Conservation (phyloP, 441 rosid species). For the Erysimum cheiri region DNA sequence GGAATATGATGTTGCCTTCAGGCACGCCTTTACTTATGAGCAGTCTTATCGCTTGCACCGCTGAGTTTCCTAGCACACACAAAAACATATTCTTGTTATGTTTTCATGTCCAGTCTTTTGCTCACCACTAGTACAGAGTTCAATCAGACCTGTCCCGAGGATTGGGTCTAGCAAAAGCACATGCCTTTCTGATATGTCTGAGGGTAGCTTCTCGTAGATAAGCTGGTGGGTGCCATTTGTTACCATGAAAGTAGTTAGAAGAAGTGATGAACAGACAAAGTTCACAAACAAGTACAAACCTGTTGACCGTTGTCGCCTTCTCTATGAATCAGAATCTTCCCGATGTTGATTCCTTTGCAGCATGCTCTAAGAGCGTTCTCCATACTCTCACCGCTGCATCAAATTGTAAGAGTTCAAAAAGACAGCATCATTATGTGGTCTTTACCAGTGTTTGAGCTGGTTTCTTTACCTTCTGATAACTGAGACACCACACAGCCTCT, state of each 20-base stretch:
- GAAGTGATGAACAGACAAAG: constrained; percentile 1
- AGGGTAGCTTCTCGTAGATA: constrained; percentile 85
- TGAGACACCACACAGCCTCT: constrained; percentile 91
- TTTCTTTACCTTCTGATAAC: constrained; percentile 79
- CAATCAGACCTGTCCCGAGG: constrained; percentile 81
- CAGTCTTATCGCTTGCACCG: constrained; percentile 87
- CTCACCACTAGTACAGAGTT: constrained; percentile 18
- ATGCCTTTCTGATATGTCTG: constrained; percentile 90
- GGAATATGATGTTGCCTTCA: constrained; percentile 87
- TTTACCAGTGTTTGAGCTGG: neutral
- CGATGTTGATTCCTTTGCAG: constrained; percentile 96
- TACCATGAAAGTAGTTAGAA: constrained; percentile 27
- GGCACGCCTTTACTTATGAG: constrained; percentile 91
- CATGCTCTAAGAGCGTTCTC: constrained; percentile 96
- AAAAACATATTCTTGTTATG: neutral
- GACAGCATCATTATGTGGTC: neutral
- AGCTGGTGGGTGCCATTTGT: constrained; percentile 54
- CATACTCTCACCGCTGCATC: constrained; percentile 93
- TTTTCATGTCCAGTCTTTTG: neutral
- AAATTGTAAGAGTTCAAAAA: neutral
- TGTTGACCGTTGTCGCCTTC: constrained; percentile 99
- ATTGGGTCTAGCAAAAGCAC: constrained; percentile 90
- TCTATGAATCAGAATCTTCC: constrained; percentile 90
- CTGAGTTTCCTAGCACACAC: constrained; percentile 71
- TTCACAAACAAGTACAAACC: constrained; percentile 44